These are phyloP conservation scores for Lachancea sp. DNA, from an alignment of 805 yeast species.

Conservation along the genomic window DNA sequence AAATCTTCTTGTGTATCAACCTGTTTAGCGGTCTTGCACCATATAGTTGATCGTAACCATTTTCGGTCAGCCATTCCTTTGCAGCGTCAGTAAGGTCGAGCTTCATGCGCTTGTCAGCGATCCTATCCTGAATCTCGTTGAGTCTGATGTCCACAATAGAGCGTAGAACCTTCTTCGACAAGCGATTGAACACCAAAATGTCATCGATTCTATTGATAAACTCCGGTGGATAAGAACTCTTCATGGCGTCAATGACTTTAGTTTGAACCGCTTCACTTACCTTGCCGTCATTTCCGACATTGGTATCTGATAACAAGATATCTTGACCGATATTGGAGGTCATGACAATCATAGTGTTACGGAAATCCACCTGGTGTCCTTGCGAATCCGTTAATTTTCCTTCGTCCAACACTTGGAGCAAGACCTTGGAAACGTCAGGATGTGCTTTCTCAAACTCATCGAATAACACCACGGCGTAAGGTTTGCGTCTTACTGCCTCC, in stretches of 20 bases:
- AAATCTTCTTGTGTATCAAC: conserved; percentile 70
- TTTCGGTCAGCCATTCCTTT: conserved; percentile 68
- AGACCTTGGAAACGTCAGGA: conserved; percentile 84
- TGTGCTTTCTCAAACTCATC: conserved; percentile 98
- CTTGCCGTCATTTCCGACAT: conserved; percentile 51
- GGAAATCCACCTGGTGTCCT: conserved; percentile 89
- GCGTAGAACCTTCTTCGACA: conserved; percentile 67
- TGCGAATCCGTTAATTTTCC: conserved; percentile 93
- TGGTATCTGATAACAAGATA: conserved; percentile 56
- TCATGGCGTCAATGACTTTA: conserved; percentile 63
- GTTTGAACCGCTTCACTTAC: conserved; percentile 49
- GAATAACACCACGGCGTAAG: conserved; percentile 85
- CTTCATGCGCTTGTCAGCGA: conserved; percentile 69
- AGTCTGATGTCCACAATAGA: conserved; percentile 82
- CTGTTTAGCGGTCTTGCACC: conserved; percentile 97
- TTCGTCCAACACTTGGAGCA: conserved; percentile 90
- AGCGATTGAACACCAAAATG: conserved; percentile 84
- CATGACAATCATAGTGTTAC: conserved; percentile 92
- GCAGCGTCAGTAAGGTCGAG: conserved; percentile 54
- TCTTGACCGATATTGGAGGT: conserved; percentile 97
- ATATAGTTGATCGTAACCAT: conserved; percentile 86
- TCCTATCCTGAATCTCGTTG: conserved; percentile 70
- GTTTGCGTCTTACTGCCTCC: conserved; percentile 92
- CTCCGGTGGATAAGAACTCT: conserved; percentile 81
- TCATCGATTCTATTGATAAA: conserved; percentile 93